phyloP scores from a whole-genome alignment of 2,329 filamentous ascomycete genomes.

The Penicillium paneum region DNA sequence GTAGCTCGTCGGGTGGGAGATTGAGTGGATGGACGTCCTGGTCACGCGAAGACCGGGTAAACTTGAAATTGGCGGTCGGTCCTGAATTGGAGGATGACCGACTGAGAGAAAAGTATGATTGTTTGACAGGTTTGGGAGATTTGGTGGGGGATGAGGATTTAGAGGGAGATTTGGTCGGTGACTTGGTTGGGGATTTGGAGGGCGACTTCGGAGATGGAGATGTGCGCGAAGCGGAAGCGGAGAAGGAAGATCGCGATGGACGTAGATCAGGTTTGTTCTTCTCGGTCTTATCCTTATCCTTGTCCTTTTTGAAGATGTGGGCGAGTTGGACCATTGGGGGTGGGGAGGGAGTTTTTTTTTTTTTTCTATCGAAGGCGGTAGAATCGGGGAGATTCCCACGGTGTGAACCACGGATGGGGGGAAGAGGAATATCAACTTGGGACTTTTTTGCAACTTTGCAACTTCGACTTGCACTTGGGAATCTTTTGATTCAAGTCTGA shows the following conservation, averaged over 20 bases:
- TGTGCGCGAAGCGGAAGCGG: slow-evolving; percentile 38
- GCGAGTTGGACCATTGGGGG: slow-evolving; percentile 29
- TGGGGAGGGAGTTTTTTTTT: slow-evolving; percentile 15
- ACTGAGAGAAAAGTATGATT: slow-evolving; percentile 25
- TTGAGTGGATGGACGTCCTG: slow-evolving; percentile 82
- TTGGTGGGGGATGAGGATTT: slow-evolving; percentile 11
- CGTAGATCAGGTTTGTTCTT: slow-evolving; percentile 24
- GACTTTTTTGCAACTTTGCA: neutral
- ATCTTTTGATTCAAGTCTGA: neutral
- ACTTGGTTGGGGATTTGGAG: slow-evolving; percentile 16
- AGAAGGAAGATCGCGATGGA: slow-evolving; percentile 31
- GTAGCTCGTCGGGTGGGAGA: slow-evolving; percentile 81
- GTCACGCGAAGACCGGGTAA: slow-evolving; percentile 35
- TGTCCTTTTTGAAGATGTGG: slow-evolving; percentile 28
- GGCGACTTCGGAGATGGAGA: slow-evolving; percentile 14
- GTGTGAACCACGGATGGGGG: slow-evolving; percentile 16
- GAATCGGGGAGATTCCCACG: slow-evolving; percentile 25
- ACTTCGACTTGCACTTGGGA: neutral
- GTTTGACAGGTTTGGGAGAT: slow-evolving; percentile 21
- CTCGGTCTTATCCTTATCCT: slow-evolving; percentile 24
- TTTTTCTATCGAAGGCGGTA: slow-evolving; percentile 40
- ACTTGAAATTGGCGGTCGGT: slow-evolving; percentile 35
- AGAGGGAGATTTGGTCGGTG: slow-evolving; percentile 16
- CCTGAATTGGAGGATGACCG: slow-evolving; percentile 32
- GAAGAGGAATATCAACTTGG: neutral